phyloP scores from a whole-genome alignment of 768 basidiomycete species.

The Dendrothele bispora region DNA sequence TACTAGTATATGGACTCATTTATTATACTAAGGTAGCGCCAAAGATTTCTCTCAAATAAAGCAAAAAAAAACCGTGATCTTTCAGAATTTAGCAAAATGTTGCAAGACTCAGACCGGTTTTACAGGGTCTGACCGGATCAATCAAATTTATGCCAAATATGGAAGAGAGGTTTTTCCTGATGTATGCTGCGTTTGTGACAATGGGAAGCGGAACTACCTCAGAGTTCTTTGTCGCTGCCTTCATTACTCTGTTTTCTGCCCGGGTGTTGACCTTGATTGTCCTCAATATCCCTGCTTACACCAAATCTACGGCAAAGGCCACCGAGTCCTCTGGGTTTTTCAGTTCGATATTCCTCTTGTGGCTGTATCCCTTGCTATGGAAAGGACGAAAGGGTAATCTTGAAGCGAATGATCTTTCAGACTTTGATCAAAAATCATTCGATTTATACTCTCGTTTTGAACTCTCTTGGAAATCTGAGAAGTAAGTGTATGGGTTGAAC shows the following conservation, averaged over 20 bases:
- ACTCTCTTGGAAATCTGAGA: conserved; percentile 10
- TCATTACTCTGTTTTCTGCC: conserved; percentile 1
- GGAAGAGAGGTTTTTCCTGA: no score
- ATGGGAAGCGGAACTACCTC: no score
- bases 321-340: conserved; percentile 12
- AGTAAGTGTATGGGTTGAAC: neutral
- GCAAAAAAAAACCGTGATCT: no score
- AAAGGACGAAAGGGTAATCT: conserved; percentile 5
- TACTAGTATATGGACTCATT: no score
- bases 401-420: conserved; percentile 3
- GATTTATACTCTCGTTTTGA: conserved; percentile 11
- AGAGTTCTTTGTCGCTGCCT: conserved; percentile 7
- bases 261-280: conserved; percentile 7
- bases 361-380: conserved; percentile 14
- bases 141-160: no score
- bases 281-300: conserved; percentile 7
- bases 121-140: no score
- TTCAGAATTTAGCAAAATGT: no score
- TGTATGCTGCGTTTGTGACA: no score
- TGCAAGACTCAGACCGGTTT: no score
- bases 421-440: conserved; percentile 11
- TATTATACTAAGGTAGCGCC: no score
- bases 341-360: conserved; percentile 11
- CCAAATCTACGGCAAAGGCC: neutral
- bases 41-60: no score